Conservation (phyloP, 768 basidiomycete species). For the Mycena rebaudengoi region DNA sequence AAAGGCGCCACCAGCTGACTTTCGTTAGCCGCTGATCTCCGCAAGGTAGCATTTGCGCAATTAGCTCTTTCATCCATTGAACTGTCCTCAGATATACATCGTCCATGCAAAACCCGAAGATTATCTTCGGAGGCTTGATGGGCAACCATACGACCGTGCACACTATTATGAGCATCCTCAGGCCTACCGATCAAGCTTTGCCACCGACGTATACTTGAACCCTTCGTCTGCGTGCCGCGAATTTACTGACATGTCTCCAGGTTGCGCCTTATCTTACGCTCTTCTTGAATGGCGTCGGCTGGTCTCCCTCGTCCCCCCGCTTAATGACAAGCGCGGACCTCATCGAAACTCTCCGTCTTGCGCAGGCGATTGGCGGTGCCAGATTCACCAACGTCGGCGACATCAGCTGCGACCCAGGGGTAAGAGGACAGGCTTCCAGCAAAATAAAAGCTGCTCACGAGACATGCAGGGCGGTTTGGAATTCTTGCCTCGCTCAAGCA, state of each 20-base stretch:
- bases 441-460: not conserved
- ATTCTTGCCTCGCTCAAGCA: conserved; percentile 80
- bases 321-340: conserved; percentile 78
- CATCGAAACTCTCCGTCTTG: conserved; percentile 54
- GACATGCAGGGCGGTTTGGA: conserved; percentile 77
- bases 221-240: not conserved
- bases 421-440: conserved; percentile 34
- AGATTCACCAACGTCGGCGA: conserved; percentile 83
- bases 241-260: conserved; percentile 44
- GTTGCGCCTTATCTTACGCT: conserved; percentile 87
- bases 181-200: conserved; percentile 72
- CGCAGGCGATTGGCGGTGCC: conserved; percentile 57
- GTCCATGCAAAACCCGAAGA: conserved; percentile 75
- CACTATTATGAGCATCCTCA: conserved; percentile 81
- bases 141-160: conserved; percentile 62
- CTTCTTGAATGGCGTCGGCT: conserved; percentile 87
- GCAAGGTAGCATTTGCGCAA: conserved; percentile 53
- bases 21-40: conserved; percentile 59
- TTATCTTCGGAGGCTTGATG: conserved; percentile 71
- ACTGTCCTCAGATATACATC: conserved; percentile 67
- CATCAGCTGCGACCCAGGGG: conserved; percentile 89
- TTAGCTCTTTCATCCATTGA: not conserved
- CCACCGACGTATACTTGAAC: conserved; percentile 59
- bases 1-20: not conserved
- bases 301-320: conserved; percentile 81